Evolutionary conservation across 208 protist genomes (phyloP).

Genomic region (Wallacemonas rigidus): DNA sequence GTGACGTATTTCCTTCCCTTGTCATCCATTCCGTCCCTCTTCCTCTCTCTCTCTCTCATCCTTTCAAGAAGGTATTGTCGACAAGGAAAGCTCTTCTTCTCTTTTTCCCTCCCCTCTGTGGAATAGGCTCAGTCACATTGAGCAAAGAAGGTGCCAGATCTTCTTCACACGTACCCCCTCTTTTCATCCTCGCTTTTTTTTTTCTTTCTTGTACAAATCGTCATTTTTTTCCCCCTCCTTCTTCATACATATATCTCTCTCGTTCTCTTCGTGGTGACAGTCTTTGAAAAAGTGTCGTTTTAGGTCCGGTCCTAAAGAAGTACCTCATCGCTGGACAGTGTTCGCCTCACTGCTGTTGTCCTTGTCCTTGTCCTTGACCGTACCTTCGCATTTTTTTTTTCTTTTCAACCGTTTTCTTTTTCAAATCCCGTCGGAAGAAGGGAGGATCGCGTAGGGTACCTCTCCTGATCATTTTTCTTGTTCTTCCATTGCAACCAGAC

Average conservation of each 20-base stretch:
- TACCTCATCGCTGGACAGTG: too few species aligned
- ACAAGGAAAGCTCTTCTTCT: conserved; percentile 6
- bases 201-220: conserved; percentile 3
- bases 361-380: too few species aligned
- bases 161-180: not conserved
- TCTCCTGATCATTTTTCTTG: too few species aligned
- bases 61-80: conserved; percentile 10
- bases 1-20: not conserved
- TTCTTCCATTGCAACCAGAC: not conserved
- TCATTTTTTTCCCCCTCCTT: not conserved
- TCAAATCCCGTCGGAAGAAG: too few species aligned
- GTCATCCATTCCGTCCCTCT: not conserved
- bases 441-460: too few species aligned
- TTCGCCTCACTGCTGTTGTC: too few species aligned
- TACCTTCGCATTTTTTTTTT: conserved; percentile 16
- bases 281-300: too few species aligned
- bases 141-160: not conserved
- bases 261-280: not conserved
- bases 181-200: conserved; percentile 14
- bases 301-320: too few species aligned
- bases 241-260: not conserved
- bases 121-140: not conserved
- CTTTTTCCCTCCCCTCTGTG: not conserved
- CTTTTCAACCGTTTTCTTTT: conserved; percentile 6
- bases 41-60: conserved; percentile 13